Base-by-base conservation (phyloP, 2,329 filamentous ascomycete genomes). In the Stagonosporopsis chrysanthemi region DNA sequence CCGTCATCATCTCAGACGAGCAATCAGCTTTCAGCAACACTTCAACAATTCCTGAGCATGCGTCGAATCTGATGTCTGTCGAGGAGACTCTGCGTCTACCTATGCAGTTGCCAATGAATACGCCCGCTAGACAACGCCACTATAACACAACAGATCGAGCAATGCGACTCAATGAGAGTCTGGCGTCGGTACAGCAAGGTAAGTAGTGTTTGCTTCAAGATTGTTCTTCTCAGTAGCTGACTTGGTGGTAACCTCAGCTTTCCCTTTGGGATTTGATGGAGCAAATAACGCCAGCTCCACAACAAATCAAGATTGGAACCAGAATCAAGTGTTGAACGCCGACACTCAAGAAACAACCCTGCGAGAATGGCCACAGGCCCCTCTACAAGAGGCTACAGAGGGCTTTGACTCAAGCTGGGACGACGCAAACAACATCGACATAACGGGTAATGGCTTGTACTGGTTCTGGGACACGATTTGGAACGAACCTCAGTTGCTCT, bases 401-500 rank as follows among this genome's bases (percentile, higher is more conserved):
- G 35, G 22, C 15, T 9, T 15, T 36, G 46, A 38, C 17, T 31
- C 9, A 26, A 38, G 19, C 28, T 55, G 57, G 43, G 43, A 43
- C 6, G 58, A 61, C 12, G 46, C 52, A 8, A 47, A 44, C 9
- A 39, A 48, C 9, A 23, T 58, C 3, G 54, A 63, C 26, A 24
- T 31, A 12, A 56, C 47, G 8, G 54, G 60, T 3, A 58, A 61
- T 15, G 60, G 60, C 6, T 54, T 63, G 4, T 63, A 63, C 36
- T 63, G 60, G 60, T 59, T 63, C 26, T 63, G 60, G 60, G 58
- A 63, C 28, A 52, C 60, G 5, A 50, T 56, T 7, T 63, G 57
- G 57, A 54, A 33, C 35, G 60, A 56, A 12, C 23, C 53, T 6
- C 46, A 42, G n/a, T 31, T 42, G 23, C 23, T 39, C 24, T 12